These are phyloP conservation scores for Entomortierella lignicola DNA, from an alignment of 192 early-diverging fungal species.

Conservation along the genomic window DNA sequence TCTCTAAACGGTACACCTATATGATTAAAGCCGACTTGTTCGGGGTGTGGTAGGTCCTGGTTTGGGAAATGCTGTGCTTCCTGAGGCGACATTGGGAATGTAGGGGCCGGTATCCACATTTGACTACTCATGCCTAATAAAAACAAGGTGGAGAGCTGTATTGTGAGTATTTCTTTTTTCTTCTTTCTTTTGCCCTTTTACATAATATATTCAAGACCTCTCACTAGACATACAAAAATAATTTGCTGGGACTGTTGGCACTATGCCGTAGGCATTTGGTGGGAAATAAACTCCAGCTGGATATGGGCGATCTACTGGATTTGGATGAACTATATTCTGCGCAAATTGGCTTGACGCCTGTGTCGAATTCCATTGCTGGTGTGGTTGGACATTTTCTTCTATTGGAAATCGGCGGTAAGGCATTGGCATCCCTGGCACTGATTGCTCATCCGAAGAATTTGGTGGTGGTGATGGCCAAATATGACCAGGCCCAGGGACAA, in stretches of 20 bases:
- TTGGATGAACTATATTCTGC: background rate
- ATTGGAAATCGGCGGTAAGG: conserved; percentile 28
- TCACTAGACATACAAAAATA: background rate
- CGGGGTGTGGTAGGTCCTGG: no score
- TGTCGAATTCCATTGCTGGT: background rate
- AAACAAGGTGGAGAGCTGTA: background rate
- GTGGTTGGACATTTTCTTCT: background rate
- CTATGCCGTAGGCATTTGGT: background rate
- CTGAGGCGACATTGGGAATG: background rate
- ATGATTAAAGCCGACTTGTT: no score
- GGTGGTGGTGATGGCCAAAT: conserved; percentile 1
- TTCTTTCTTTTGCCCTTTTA: no score
- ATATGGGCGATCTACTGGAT: background rate
- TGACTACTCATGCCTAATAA: background rate
- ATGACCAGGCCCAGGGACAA: background rate
- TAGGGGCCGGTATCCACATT: conserved; percentile 10
- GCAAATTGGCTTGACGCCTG: background rate
- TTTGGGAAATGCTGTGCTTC: background rate
- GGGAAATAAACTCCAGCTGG: background rate
- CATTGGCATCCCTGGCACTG: background rate
- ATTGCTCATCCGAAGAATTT: background rate
- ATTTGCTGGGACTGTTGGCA: background rate
- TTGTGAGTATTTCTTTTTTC: no score
- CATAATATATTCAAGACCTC: background rate
- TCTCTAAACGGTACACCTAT: background rate